Percentiles rank a stretch among this genome's conserved stretches.
phyloP scores from a whole-genome alignment of 768 basidiomycete species.

The Termitomyces sp. region DNA sequence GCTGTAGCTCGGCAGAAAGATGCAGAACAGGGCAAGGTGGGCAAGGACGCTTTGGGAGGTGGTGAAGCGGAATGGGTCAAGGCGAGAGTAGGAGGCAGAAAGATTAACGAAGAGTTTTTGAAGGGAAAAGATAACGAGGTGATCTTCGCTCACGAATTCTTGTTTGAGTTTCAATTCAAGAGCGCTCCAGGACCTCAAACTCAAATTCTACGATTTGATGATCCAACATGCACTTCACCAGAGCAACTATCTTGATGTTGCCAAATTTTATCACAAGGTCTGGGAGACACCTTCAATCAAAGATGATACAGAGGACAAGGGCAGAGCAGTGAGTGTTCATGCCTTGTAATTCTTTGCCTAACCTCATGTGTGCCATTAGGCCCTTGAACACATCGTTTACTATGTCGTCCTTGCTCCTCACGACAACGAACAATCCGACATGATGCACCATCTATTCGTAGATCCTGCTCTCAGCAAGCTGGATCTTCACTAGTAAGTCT shows the following conservation, averaged over 20 bases:
- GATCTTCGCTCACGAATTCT: neutral
- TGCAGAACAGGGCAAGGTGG: conserved; percentile 56
- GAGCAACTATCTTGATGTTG: conserved; percentile 85
- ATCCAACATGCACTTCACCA: conserved; percentile 89
- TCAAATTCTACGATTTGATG: conserved; percentile 96
- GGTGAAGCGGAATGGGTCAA: conserved; percentile 93
- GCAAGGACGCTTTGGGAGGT: conserved; percentile 58
- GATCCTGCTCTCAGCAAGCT: conserved; percentile 80
- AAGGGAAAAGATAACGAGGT: conserved; percentile 89
- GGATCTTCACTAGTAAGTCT: conserved; percentile 76
- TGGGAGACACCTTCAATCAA: conserved; percentile 97
- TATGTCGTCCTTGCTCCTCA: conserved; percentile 92
- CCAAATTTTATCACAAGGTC: conserved; percentile 93
- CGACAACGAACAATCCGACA: conserved; percentile 96
- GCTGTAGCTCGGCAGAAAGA: conserved; percentile 77
- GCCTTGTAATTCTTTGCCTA: conserved; percentile 1
- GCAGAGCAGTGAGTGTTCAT: conserved; percentile 50
- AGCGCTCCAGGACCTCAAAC: conserved; percentile 76
- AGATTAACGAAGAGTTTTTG: conserved; percentile 91
- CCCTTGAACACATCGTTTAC: conserved; percentile 91
- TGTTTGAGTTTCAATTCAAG: conserved; percentile 2
- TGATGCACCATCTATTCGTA: conserved; percentile 82
- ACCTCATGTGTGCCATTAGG: conserved; percentile 40
- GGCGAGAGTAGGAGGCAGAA: conserved; percentile 86
- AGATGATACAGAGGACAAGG: conserved; percentile 70